Conservation (phyloP, 1,284 basidiomycete genomes). For the Fomitiporia mediterranea region DNA sequence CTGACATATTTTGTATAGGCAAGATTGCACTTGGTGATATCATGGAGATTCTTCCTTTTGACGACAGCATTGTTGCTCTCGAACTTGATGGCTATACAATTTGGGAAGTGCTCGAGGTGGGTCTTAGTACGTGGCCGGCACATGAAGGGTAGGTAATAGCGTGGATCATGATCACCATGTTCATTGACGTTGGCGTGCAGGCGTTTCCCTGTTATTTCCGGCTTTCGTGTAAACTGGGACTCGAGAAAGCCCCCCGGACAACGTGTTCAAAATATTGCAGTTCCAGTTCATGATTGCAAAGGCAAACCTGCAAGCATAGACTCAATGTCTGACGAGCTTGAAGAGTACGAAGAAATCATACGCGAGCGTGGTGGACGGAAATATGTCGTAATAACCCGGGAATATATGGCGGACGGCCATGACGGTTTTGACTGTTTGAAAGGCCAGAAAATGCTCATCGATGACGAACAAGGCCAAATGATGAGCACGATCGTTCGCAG, state of each 20-base stretch:
- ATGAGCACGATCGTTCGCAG: slow-evolving; percentile 81
- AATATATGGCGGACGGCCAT: slow-evolving; percentile 73
- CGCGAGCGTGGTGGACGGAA: slow-evolving; percentile 50
- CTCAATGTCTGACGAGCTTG: slow-evolving; percentile 34
- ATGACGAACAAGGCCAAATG: slow-evolving; percentile 80
- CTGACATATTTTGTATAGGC: slow-evolving; percentile 37
- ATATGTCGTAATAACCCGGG: slow-evolving; percentile 75
- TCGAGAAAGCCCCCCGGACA: slow-evolving; percentile 63
- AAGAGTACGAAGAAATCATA: slow-evolving; percentile 50
- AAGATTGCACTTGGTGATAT: slow-evolving; percentile 78
- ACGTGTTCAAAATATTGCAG: slow-evolving; percentile 69
- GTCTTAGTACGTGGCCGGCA: slow-evolving; percentile 77
- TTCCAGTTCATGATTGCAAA: slow-evolving; percentile 39
- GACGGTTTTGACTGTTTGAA: slow-evolving; percentile 78
- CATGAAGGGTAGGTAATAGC: slow-evolving; percentile 76
- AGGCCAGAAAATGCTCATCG: slow-evolving; percentile 66
- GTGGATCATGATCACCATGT: too few relatives aligned
- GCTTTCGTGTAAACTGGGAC: slow-evolving; percentile 87
- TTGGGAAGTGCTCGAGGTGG: slow-evolving; percentile 81
- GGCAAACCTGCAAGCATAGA: slow-evolving; percentile 35
- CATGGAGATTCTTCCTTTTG: slow-evolving; percentile 85
- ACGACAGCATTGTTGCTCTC: slow-evolving; percentile 80
- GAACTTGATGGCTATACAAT: slow-evolving; percentile 79
- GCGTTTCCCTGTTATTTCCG: slow-evolving; percentile 85
- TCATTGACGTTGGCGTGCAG: slow-evolving; percentile 35